Conservation (phyloP, 192 early-diverging fungal genomes). For the Backusella westeae region DNA sequence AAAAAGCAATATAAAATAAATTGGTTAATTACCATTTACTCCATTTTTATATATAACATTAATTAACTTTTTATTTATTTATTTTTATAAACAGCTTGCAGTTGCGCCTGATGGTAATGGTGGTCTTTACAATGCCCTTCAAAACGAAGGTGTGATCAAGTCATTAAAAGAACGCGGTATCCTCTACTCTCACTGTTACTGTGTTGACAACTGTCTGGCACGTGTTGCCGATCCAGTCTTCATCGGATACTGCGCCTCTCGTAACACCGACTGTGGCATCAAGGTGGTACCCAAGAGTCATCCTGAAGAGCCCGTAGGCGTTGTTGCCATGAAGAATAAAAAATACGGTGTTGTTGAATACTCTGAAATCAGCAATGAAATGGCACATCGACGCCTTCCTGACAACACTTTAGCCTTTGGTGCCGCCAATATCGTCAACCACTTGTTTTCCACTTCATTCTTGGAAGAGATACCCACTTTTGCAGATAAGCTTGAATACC, state of each 20-base stretch:
- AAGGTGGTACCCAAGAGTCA: conserved; percentile 84
- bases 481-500: conserved; percentile 77
- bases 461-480: conserved; percentile 68
- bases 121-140: conserved; percentile 86
- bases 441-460: conserved; percentile 87
- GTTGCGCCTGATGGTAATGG: conserved; percentile 81
- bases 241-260: conserved; percentile 75
- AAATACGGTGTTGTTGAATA: conserved; percentile 87
- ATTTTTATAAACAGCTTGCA: conserved; percentile 30
- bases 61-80: not conserved
- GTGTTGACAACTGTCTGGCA: conserved; percentile 92
- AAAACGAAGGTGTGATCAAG: conserved; percentile 70
- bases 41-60: not conserved
- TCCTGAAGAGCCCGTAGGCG: conserved; percentile 84
- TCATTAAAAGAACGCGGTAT: conserved; percentile 72
- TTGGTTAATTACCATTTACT: not conserved
- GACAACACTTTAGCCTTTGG: conserved; percentile 66
- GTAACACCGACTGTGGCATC: conserved; percentile 81
- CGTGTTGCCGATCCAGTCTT: conserved; percentile 89
- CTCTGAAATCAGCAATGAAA: conserved; percentile 78
- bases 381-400: conserved; percentile 53
- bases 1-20: not conserved
- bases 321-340: conserved; percentile 77
- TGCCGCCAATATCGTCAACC: conserved; percentile 92
- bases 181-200: conserved; percentile 85